A percentile compares a stretch with the other conserved stretches of the same genome.
Evolutionary conservation across 2,329 filamentous ascomycete genomes (phyloP).

Genomic region (Pseudogymnoascus sp.): DNA sequence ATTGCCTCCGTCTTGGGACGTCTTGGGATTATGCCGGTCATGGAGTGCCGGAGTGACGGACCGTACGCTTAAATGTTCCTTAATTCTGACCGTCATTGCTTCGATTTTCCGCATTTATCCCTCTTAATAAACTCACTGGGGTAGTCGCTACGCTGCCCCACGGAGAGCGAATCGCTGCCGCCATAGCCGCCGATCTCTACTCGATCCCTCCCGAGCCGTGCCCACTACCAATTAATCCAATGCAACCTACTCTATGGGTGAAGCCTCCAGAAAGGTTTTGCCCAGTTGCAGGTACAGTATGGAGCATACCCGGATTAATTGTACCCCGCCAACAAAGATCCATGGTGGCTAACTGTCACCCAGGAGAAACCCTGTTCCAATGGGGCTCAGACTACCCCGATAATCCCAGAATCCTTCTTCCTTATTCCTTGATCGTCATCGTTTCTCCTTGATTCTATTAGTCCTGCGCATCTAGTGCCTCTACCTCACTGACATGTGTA

Average conservation of each 20-base stretch:
- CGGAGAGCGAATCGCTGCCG: slow-evolving; percentile 8
- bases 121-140: background rate
- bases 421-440: background rate
- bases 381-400: background rate
- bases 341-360: background rate
- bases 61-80: slow-evolving; percentile 7
- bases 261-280: background rate
- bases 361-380: background rate
- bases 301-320: slow-evolving; percentile 1
- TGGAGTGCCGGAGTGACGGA: slow-evolving; percentile 8
- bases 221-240: slow-evolving; percentile 1
- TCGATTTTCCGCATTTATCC: background rate
- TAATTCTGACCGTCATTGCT: background rate
- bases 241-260: background rate
- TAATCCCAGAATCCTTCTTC: background rate
- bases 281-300: slow-evolving; percentile 3
- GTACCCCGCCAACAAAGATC: background rate
- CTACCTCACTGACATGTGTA: background rate
- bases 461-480: background rate
- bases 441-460: background rate
- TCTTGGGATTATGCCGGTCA: background rate
- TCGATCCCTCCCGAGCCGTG: background rate
- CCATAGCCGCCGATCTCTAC: background rate
- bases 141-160: background rate
- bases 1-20: slow-evolving; percentile 1